Evolutionary conservation across 1,284 basidiomycete species (phyloP).

Genomic region (Boletus semigastroideus): DNA sequence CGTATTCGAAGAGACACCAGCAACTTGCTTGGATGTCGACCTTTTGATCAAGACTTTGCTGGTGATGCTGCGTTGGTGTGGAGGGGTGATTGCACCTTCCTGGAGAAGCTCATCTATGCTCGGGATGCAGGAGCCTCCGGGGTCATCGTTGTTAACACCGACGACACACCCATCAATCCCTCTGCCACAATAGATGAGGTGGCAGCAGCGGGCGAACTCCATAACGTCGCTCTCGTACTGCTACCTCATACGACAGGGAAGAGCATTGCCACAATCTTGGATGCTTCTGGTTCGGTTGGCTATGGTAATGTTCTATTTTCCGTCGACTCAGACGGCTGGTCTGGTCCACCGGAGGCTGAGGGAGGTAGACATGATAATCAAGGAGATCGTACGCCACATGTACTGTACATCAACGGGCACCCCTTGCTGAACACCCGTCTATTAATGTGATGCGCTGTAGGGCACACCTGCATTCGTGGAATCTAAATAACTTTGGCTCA

Average conservation of each 20-base stretch:
- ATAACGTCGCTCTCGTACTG: slow-evolving; percentile 61
- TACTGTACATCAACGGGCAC: slow-evolving; percentile 76
- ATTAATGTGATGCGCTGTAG: slow-evolving; percentile 43
- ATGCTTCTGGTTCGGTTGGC: slow-evolving; percentile 45
- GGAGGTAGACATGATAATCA: slow-evolving; percentile 8
- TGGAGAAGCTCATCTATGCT: slow-evolving; percentile 73
- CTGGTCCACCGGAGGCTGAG: slow-evolving; percentile 26
- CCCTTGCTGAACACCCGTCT: slow-evolving; percentile 74
- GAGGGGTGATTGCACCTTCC: slow-evolving; percentile 80
- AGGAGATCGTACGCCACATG: slow-evolving; percentile 34
- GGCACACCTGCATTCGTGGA: no score
- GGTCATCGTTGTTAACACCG: slow-evolving; percentile 68
- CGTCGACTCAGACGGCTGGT: slow-evolving; percentile 42
- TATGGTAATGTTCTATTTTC: slow-evolving; percentile 53
- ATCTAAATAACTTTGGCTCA: no score
- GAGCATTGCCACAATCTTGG: slow-evolving; percentile 54
- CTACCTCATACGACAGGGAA: slow-evolving; percentile 52
- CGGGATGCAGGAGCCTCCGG: slow-evolving; percentile 68
- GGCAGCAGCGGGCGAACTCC: slow-evolving; percentile 53
- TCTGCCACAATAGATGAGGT: slow-evolving; percentile 59
- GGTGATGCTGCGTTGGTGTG: slow-evolving; percentile 56
- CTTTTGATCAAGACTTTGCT: slow-evolving; percentile 48
- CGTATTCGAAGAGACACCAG: slow-evolving; percentile 47
- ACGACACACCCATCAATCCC: slow-evolving; percentile 64
- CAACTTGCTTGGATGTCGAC: slow-evolving; percentile 60